Evolutionary conservation across 73 alveolate genomes (phyloP).

Genomic region (Stentor coeruleus): DNA sequence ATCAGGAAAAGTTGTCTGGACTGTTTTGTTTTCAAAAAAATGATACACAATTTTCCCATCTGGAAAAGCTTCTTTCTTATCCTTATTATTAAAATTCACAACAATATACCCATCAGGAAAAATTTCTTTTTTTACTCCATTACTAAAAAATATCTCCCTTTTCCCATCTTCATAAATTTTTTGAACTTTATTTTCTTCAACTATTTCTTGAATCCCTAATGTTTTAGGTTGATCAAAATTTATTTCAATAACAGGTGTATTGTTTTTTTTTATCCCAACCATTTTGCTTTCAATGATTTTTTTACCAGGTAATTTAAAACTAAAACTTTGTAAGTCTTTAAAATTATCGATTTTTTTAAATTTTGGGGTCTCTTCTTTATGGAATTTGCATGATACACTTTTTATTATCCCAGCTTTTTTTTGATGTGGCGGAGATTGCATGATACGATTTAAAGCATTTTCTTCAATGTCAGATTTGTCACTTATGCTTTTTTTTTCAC

Average conservation of each 20-base stretch:
- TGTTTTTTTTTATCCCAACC: not conserved
- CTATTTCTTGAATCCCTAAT: constrained; percentile 13
- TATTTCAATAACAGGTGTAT: not conserved
- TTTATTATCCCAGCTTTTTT: not conserved
- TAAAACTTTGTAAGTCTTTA: constrained; percentile 31
- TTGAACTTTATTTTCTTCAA: constrained; percentile 37
- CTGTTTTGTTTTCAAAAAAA: constrained; percentile 92
- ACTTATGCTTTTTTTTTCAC: too few species aligned
- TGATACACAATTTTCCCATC: constrained; percentile 89
- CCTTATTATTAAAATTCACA: constrained; percentile 90
- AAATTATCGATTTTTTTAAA: not conserved
- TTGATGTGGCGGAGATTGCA: not conserved
- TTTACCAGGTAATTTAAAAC: constrained; percentile 31
- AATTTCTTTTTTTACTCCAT: constrained; percentile 93
- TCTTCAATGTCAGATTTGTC: not conserved
- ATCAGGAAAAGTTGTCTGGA: constrained; percentile 89
- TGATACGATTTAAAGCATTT: not conserved
- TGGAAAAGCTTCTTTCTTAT: constrained; percentile 80
- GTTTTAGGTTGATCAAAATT: constrained; percentile 5
- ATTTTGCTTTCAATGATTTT: not conserved
- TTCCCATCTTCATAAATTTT: constrained; percentile 80
- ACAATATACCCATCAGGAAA: constrained; percentile 93
- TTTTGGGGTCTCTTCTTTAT: not conserved
- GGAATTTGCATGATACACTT: not conserved
- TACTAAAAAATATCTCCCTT: constrained; percentile 84